Evolutionary conservation across 225 moss, liverwort and hornwort genomes (phyloP).

Genomic region (Pleurozium schreberi): DNA sequence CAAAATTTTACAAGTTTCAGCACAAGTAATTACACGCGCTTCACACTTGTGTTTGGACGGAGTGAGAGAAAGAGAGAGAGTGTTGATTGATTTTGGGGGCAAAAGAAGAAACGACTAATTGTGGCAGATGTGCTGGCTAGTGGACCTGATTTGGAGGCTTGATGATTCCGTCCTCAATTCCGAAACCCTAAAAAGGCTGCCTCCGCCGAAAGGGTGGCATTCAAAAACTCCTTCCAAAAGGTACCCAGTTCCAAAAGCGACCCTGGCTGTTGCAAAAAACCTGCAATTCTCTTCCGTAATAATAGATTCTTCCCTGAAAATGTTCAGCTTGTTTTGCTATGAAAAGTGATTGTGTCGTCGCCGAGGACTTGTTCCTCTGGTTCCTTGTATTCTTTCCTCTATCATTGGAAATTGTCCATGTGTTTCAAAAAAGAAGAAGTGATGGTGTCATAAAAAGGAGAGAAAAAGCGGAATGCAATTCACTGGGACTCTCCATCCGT

Average conservation of each 20-base stretch:
- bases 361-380: too few species aligned
- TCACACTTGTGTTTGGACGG: not conserved
- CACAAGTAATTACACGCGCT: not conserved
- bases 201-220: not conserved
- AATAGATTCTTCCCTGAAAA: not conserved
- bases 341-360: not conserved
- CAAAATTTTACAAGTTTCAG: too few species aligned
- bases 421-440: too few species aligned
- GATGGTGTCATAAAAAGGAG: not conserved
- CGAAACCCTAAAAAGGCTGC: not conserved
- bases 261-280: not conserved
- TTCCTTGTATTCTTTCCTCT: too few species aligned
- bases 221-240: not conserved
- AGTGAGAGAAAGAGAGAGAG: too few species aligned
- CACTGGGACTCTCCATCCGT: too few species aligned
- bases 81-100: not conserved
- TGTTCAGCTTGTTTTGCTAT: not conserved
- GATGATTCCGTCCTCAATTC: not conserved
- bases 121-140: not conserved
- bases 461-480: not conserved
- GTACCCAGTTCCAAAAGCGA: not conserved
- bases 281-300: not conserved
- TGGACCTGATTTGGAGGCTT: not conserved
- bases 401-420: too few species aligned
- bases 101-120: not conserved